Base-by-base conservation (phyloP, 1,139 yeast species). In the Pichiaceae sp. region DNA sequence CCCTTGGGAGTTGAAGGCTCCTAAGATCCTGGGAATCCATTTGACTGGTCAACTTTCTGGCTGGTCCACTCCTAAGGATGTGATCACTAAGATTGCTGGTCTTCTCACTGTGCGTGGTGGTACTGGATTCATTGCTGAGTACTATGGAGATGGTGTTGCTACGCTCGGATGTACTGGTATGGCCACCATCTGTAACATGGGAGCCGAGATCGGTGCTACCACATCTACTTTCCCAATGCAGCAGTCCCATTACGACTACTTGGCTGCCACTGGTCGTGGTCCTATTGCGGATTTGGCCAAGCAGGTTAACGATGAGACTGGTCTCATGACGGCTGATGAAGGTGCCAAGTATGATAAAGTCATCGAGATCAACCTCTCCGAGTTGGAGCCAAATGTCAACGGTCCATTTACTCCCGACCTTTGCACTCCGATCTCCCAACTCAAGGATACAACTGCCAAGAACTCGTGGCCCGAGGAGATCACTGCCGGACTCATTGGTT, bases 181-280 rank as follows among this genome's bases (percentile, higher is more conserved):
- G 98, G 98, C 95, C 37, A 91, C 98, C 41, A 89, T 91, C 54
- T 89, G 97, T 72, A 91, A 91, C 63, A 91, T 91, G 98, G 98
- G 98, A 56, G 98, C 98, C 38, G 98, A 91, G 64, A 85, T 91
- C 43, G 98, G 98, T 58, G 97, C 97, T 27, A 91, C 98, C 25
- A 91, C 98, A 29, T 87, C 96, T 9, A 74, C 89, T 38, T 91
- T 91, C 85, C 98, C 98, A 39, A 87, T 78, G 74, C 91, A 85
- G 57, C 81, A 79, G 38, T 86, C 95, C 31, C 95, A 85, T 67
- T 72, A 70, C 50, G 70, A 87, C 44, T 91, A 89, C 62, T 72
- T 91, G 56, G 55, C 68, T 33, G 83, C 94, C 38, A 91, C 98
- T 17, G 75, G 75, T 43, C 76, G 97, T 63, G 79, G 68, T 9